Base-by-base conservation (phyloP, 2,329 filamentous ascomycete genomes). In the Alternaria burnsii region DNA sequence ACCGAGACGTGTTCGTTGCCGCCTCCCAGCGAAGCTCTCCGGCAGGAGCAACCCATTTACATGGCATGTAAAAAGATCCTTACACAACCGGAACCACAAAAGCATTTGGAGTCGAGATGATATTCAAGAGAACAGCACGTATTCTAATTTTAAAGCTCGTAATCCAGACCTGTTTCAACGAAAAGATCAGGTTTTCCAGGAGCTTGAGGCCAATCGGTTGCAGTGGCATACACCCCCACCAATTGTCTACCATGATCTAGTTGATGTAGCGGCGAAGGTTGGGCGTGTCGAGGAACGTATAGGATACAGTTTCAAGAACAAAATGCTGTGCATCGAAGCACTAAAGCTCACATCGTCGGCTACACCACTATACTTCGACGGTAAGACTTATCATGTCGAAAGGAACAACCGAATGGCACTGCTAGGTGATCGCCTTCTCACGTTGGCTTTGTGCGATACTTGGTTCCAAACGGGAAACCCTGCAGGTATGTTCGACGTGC, bases 241-340 rank as follows among this genome's bases (percentile, higher is more conserved):
- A 16, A 9, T 3, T 2, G 2, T 34, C 6, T 41, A 63, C 46
- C 63, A 67, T 36, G 64, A 71, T 47, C 50, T 70, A 4, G 55
- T 71, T n/a, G 55, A 66, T 38, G 66, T 58, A 32, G 62, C 60
- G 14, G 53, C 55, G 24, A 67, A 42, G 36, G 63, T 71, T 14
- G 57, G 54, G n/a, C 42, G 52, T 14, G 34, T 71, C 14, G 69
- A 71, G 44, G 54, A 24, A 10, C 52, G 36, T 16, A 57, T 71
- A 22, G 61, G 67, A 10, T 71, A 72, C 28, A 65, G n/a, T 1
- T 72, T 72, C 62, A 64, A 59, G 26, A 51, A 72, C 55, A 71
- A 61, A 44, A 50, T 67, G 47, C 42, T 59, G 2, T 65, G 67
- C 48, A 57, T 71, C 26, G 57, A 67, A 53, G 69, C 67, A n/a